Evolutionary conservation across 257 asterid genomes (phyloP), one percentile per base, ranked within the genome.

Genomic region (Solanum lignicaule): DNA sequence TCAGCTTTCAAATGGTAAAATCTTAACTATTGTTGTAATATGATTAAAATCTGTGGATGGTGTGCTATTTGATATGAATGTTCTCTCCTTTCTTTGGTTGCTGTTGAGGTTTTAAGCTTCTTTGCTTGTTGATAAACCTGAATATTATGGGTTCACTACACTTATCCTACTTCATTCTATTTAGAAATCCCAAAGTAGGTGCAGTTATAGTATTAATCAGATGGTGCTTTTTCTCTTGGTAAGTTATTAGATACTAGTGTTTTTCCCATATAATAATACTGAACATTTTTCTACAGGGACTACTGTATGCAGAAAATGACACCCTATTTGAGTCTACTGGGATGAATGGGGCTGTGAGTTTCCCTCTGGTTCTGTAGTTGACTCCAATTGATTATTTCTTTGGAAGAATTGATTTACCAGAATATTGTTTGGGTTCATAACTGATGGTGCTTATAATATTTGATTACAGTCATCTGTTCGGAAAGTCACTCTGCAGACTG

Each of bases 401-500:
- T 29, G 68, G 48, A n/a, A 29, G 4, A 25, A 10, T n/a, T 36
- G 48, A 25, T 86, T 73, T 46, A 39, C 68, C 43, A 72, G 36
- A 10, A 38, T 33, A 76, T 68, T 79, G 20, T 88, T 87, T 41
- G 32, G 85, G 82, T 84, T 84, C 74, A 73, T 36, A 39, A 27
- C 89, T 91, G 69, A 79, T 20, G 25, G 66, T 89, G 41, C 83
- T 87, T 87, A 83, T 66, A 60, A 73, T 93, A 72, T 81, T 69
- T 73, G 52, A 89, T 55, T 93, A 90, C 98, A 97, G 99, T 97
- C 99, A 89, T 97, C 99, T 78, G 95, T 96, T 90, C 94, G 99
- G 71, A 94, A 91, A 91, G 99, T 97, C 58, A 91, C 94, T 91
- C 95, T 97, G 88, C 87, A 35, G 89, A 93, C 98, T 33, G 99